Evolutionary conservation across 129 eudicot species (phyloP).

Genomic region (Artemisia argyi): DNA sequence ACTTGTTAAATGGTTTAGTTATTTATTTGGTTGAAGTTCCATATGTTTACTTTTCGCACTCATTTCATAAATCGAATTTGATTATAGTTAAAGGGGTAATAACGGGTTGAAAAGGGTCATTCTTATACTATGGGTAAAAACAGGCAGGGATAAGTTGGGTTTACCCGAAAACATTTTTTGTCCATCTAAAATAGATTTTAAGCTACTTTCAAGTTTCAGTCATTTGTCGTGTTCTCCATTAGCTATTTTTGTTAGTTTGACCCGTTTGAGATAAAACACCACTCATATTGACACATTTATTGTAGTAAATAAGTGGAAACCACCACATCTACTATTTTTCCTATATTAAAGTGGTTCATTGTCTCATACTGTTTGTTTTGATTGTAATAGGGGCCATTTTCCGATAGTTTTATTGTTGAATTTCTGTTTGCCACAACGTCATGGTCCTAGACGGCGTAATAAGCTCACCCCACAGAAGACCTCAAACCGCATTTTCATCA

Average conservation of each 20-base stretch:
- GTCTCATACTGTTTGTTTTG: constrained; percentile 7
- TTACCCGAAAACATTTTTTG: no score
- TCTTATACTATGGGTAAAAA: no score
- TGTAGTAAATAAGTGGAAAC: no score
- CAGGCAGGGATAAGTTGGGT: no score
- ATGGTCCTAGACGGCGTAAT: constrained; percentile 51
- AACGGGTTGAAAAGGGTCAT: neutral
- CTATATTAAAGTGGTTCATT: neutral
- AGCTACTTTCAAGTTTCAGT: no score
- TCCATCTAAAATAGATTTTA: no score
- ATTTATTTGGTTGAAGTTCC: neutral
- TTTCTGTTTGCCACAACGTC: constrained; percentile 6
- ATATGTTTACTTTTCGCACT: neutral
- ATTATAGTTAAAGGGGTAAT: no score
- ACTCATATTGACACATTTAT: no score
- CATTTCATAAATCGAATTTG: no score
- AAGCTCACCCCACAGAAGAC: constrained; percentile 54
- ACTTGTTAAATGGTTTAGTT: constrained; percentile 16
- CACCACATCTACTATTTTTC: neutral
- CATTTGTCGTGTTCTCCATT: no score
- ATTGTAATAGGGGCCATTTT: neutral
- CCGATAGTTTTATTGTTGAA: constrained; percentile 1
- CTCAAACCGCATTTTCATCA: constrained; percentile 42
- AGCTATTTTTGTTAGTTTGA: no score
- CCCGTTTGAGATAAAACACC: neutral